phyloP scores from a whole-genome alignment of 805 yeast species.

The Candida sonorensis region DNA sequence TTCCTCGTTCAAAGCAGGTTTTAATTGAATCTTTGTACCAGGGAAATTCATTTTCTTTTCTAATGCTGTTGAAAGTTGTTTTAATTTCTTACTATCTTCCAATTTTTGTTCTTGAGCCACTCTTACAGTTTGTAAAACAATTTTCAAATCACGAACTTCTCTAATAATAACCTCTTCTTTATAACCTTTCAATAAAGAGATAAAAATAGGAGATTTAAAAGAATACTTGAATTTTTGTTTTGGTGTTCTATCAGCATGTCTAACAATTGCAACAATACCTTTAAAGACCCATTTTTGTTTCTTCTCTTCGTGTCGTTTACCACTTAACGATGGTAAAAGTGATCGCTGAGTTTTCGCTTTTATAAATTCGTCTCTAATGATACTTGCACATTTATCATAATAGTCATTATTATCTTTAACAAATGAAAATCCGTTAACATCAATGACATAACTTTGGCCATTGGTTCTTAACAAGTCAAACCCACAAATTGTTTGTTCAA shows the following conservation, averaged over 20 bases:
- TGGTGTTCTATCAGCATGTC: constrained; percentile 99
- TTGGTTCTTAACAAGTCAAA: constrained; percentile 87
- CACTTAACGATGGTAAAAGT: constrained; percentile 26
- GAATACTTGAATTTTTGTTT: constrained; percentile 96
- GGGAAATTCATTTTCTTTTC: constrained; percentile 87
- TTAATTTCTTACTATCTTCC: constrained; percentile 75
- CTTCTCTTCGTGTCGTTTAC: constrained; percentile 41
- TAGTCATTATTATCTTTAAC: constrained; percentile 87
- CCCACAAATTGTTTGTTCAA: constrained; percentile 94
- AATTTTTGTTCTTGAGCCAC: constrained; percentile 72
- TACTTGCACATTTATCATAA: constrained; percentile 76
- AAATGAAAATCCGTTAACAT: constrained; percentile 96
- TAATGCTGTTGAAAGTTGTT: constrained; percentile 72
- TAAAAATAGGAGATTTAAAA: constrained; percentile 79
- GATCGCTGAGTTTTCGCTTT: constrained; percentile 49
- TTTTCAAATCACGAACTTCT: constrained; percentile 76
- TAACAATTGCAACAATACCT: constrained; percentile 82
- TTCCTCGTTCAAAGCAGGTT: constrained; percentile 69
- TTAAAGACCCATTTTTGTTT: constrained; percentile 95
- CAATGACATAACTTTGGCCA: constrained; percentile 87
- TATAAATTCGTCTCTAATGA: constrained; percentile 66
- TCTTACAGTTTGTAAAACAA: constrained; percentile 78
- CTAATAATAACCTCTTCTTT: constrained; percentile 94
- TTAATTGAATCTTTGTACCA: constrained; percentile 93
- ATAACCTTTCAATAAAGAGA: constrained; percentile 85